phyloP scores from a whole-genome alignment of 2,329 filamentous ascomycete genomes.

The Xylariaceae sp. region DNA sequence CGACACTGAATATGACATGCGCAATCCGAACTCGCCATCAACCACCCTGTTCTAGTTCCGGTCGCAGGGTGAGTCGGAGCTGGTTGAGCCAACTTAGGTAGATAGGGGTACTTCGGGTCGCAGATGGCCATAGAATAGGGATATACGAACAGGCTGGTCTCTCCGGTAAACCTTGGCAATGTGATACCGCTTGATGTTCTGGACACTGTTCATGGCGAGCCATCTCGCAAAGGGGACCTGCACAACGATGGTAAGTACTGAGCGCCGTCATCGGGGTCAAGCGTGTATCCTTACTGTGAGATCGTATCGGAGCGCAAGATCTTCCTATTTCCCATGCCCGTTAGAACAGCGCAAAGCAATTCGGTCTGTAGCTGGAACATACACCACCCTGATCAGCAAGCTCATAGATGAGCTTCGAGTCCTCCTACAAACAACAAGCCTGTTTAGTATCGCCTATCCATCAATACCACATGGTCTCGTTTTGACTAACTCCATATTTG shows the following conservation, averaged over 20 bases:
- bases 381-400: slow-evolving; percentile 79
- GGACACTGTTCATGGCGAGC: slow-evolving; percentile 69
- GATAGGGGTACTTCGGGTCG: not conserved
- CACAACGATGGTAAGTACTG: not conserved
- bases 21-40: not conserved
- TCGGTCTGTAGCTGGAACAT: slow-evolving; percentile 55
- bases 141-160: slow-evolving; percentile 57
- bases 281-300: slow-evolving; percentile 47
- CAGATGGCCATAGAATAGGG: not conserved
- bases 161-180: slow-evolving; percentile 75
- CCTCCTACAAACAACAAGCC: slow-evolving; percentile 20
- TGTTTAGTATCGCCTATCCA: not conserved
- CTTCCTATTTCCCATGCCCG: slow-evolving; percentile 41
- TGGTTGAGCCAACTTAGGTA: not conserved
- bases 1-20: not conserved
- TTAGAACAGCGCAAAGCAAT: not conserved
- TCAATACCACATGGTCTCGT: not conserved
- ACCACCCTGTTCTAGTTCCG: not conserved
- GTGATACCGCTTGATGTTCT: slow-evolving; percentile 71
- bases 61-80: not conserved
- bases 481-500: slow-evolving; percentile 34
- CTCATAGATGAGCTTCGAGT: slow-evolving; percentile 65
- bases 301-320: slow-evolving; percentile 76
- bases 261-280: not conserved
- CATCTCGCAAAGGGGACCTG: slow-evolving; percentile 65